Percentiles rank a stretch among this genome's conserved stretches.
Conservation (phyloP, 805 yeast genomes). For the Myxozyma lipomycoides region DNA sequence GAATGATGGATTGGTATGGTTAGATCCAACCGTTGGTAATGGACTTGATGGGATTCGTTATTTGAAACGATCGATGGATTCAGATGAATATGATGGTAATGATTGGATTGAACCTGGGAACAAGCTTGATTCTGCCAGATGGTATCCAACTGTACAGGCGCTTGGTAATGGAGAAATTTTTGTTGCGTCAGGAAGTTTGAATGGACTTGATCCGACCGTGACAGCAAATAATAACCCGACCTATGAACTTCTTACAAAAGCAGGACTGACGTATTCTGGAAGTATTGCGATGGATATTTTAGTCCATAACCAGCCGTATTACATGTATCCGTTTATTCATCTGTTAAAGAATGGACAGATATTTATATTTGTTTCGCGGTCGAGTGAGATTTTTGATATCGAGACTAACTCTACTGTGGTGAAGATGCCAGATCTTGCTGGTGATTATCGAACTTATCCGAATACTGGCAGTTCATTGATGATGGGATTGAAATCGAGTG, state of each 20-base stretch:
- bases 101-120: conserved; percentile 22
- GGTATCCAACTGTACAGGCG: conserved; percentile 22
- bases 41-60: conserved; percentile 23
- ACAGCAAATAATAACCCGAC: conserved; percentile 25
- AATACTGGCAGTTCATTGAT: conserved; percentile 22
- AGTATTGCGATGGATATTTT: conserved; percentile 23
- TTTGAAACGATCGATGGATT: conserved; percentile 14
- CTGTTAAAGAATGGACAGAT: conserved; percentile 15
- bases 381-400: conserved; percentile 17
- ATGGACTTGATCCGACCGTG: conserved; percentile 25
- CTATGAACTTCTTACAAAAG: conserved; percentile 19
- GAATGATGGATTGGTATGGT: conserved; percentile 11
- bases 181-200: conserved; percentile 21
- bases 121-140: conserved; percentile 18
- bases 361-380: conserved; percentile 19
- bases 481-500: conserved; percentile 10
- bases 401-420: conserved; percentile 12
- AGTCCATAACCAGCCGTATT: conserved; percentile 20
- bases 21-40: conserved; percentile 23
- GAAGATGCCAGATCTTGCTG: conserved; percentile 18
- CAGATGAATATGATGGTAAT: conserved; percentile 12
- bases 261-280: conserved; percentile 16
- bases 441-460: conserved; percentile 26
- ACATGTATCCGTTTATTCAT: conserved; percentile 26
- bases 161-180: conserved; percentile 24